Base-by-base conservation (phyloP, 2,329 filamentous ascomycete genomes). In the Fusarium austroafricanum region DNA sequence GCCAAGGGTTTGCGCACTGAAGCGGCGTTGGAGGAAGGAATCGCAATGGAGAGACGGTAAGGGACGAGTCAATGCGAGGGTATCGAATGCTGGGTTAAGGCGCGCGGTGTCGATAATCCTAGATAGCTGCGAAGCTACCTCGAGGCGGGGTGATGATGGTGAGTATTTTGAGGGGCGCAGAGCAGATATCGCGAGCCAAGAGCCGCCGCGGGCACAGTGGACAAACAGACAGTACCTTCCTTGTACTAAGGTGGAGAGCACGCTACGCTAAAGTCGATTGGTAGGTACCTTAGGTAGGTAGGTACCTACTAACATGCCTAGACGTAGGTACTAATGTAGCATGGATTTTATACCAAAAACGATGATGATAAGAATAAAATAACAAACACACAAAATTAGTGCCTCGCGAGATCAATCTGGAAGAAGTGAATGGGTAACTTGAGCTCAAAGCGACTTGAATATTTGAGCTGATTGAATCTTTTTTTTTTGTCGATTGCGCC, bases 141-240 rank as follows among this genome's bases (percentile, higher is more conserved):
- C 37, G 60, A 64, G 72, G 72, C 72, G 72, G 72, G 72, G 72
- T 74, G 71, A 60, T 53, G 62, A 57, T 61, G 56, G 52, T 64
- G 61, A 64, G 63, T 61, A 59, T 69, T 61, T 54, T 68, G 65
- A 68, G 68, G 65, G 60, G 68, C 61, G 64, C 64, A 64, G 31
- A 33, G 14, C 29, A 31, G 58, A 71, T 71, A 67, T 67, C 55
- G 65, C 53, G 58, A 57, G 61, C 61, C 53, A 65, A 46, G 60
- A 58, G 33, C 33, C 33, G 14, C 33, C 31, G 17, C 31, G 17
- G 33, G 53, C 57, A 55, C 44, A 61, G 53, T n/a, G n/a, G 53
- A 35, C 20, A 33, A 6, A 59, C 40, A 26, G 29, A 12, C 10
- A 11, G 10, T 31, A n/a, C n/a, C n/a, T n/a, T n/a, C n/a, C n/a